Percentiles rank a stretch among this genome's conserved stretches.
Evolutionary conservation across 352 stramenopile genomes (phyloP).

Genomic region (Globisporangium paddicum): DNA sequence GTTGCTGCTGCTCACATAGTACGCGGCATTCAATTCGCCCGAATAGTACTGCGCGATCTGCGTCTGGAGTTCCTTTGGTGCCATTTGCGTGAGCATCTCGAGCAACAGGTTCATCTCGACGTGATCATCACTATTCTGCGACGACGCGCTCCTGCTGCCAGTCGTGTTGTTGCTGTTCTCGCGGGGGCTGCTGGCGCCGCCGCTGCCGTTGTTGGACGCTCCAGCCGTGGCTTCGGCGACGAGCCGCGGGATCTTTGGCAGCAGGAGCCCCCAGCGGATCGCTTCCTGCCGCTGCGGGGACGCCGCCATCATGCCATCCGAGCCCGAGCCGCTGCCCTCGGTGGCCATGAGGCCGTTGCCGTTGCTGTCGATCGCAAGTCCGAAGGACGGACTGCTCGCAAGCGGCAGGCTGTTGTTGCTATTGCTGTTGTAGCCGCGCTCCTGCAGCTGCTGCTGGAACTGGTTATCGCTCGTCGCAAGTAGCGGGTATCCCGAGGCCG

Average conservation of each 20-base stretch:
- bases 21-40: slow-evolving; percentile 9
- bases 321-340: slow-evolving; percentile 3
- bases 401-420: slow-evolving; percentile 5
- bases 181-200: neutral
- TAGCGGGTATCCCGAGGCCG: slow-evolving; percentile 5
- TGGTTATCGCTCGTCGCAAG: slow-evolving; percentile 17
- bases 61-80: slow-evolving; percentile 41
- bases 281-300: neutral
- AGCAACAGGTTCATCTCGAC: slow-evolving; percentile 27
- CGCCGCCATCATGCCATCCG: neutral
- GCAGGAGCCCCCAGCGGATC: slow-evolving; percentile 30
- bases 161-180: neutral
- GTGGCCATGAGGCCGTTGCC: neutral
- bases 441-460: slow-evolving; percentile 5
- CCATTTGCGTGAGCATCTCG: slow-evolving; percentile 56
- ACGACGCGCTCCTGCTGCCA: neutral
- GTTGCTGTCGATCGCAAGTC: neutral
- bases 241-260: slow-evolving; percentile 37
- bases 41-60: slow-evolving; percentile 56
- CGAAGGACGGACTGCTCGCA: neutral
- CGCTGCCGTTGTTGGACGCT: slow-evolving; percentile 6
- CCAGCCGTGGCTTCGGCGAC: slow-evolving; percentile 33
- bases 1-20: slow-evolving; percentile 6
- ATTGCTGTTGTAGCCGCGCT: slow-evolving; percentile 1
- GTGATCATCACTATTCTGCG: neutral